Base-by-base conservation (phyloP, 1,284 basidiomycete species). In the Puccinia polysora region DNA sequence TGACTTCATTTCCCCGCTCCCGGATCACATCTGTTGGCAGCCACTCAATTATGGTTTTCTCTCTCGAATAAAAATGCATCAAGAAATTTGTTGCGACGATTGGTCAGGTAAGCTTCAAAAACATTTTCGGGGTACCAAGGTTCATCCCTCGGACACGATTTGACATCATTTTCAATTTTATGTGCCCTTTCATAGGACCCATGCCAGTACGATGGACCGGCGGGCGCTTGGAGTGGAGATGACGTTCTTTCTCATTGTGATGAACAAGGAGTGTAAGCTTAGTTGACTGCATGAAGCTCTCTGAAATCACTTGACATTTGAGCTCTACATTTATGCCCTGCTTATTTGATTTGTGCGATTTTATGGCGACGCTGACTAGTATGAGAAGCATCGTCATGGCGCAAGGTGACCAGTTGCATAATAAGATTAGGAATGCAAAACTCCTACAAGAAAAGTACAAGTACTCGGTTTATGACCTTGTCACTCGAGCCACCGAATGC, bases 11-110 rank as follows among this genome's bases (percentile, higher is more conserved):
- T n/a, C n/a, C n/a, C n/a, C n/a, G n/a, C n/a, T n/a, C n/a, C n/a
- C n/a, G n/a, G n/a, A n/a, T n/a, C n/a, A n/a, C n/a, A n/a, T n/a
- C n/a, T n/a, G n/a, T n/a, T n/a, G n/a, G n/a, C n/a, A n/a, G n/a
- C n/a, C n/a, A n/a, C n/a, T n/a, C n/a, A n/a, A n/a, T n/a, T n/a
- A n/a, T n/a, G n/a, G n/a, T n/a, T n/a, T n/a, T n/a, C n/a, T n/a
- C n/a, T n/a, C n/a, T n/a, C 20, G 15, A 15, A 20, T n/a, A n/a
- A n/a, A n/a, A n/a, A n/a, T n/a, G n/a, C n/a, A 65, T 36, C 50
- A n/a, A 65, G 64, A 49, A 49, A 28, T 65, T 53, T 65, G 36
- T 65, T 32, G 64, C 64, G 30, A 65, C 64, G 36, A 65, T 65
- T 25, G 64, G 64, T 2, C 47, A 52, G 53, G 65, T 55, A 30